Conservation (phyloP, 2,329 filamentous ascomycete genomes). For the Colletotrichum sp. region DNA sequence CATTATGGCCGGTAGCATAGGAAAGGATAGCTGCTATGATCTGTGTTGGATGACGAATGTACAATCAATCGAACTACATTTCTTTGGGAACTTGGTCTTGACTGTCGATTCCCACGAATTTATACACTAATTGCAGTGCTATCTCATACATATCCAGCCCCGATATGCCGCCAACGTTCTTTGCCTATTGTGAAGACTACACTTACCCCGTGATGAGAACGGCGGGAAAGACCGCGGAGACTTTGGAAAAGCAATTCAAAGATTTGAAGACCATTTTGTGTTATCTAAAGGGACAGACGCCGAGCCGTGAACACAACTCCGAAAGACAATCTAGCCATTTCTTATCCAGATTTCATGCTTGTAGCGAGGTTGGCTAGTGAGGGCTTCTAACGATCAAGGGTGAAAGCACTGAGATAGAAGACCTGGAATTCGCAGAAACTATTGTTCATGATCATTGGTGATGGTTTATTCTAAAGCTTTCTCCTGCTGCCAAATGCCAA, state of each 20-base stretch:
- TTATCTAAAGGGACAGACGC: neutral
- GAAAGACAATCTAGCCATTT: neutral
- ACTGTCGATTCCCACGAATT: neutral
- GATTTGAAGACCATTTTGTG: neutral
- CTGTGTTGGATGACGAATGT: accelerated
- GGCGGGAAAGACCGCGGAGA: accelerated
- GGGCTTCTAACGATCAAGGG: neutral
- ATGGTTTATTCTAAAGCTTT: too few species aligned
- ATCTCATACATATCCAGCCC: neutral
- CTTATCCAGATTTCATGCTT: neutral
- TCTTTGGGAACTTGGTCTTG: neutral
- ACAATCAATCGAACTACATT: neutral
- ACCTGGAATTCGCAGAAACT: too few species aligned
- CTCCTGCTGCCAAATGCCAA: too few species aligned
- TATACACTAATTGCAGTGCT: neutral
- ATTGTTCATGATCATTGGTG: too few species aligned
- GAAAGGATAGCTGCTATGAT: neutral
- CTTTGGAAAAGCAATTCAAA: neutral
- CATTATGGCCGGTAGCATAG: neutral
- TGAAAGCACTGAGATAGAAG: too few species aligned
- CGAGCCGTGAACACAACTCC: neutral
- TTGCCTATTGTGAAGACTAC: neutral
- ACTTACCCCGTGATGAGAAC: accelerated
- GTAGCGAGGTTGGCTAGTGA: neutral
- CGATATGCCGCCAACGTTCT: neutral